Base-by-base conservation (phyloP, 192 early-diverging fungal species). In the Phycomyces nitens region DNA sequence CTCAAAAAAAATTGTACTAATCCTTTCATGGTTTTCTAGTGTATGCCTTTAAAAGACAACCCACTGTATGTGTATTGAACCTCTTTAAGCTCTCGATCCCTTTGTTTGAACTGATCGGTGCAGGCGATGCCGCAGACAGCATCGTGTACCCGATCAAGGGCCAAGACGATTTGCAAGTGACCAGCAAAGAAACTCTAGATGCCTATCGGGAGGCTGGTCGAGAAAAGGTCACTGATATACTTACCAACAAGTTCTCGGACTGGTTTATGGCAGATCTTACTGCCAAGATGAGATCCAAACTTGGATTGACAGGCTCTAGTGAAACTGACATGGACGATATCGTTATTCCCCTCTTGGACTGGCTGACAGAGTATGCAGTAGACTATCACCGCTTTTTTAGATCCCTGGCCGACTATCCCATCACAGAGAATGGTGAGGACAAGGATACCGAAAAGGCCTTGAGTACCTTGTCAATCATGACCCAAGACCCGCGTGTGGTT, bases 351-450 rank as follows among this genome's bases (percentile, higher is more conserved):
- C 76, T 88, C 10, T 65, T 94, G 42, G 76, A 84, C 6, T 80
- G 90, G 70, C 68, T 92, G 64, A 76, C 79, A 4, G 78, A 83
- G 23, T 79, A 84, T 10, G 58, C 73, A 22, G 78, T 87, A 0
- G 93, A 96, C 67, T 93, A 92, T 60, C 84, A 88, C 1, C 65
- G 79, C 59, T 89, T 93, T 69, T 89, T 92, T 78, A 78, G 94
- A 14, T 58, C 80, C 0, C 65, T 96, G 7, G 81, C 85, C 47
- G 66, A 83, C 15, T 81, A 80, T 53, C 72, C 76, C 42, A 74
- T 72, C 6, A 70, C 75, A 42, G 65, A 63, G 2, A 21, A 38
- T 1, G 56, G 56, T 0, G 62, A 53, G 3, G 76, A 72, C 4
- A 26, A 43, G 3, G 66, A 74, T 5, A 43, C 43, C 5, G 41